Evolutionary conservation across 441 rosid species (phyloP).

Genomic region (Erodium texanum): DNA sequence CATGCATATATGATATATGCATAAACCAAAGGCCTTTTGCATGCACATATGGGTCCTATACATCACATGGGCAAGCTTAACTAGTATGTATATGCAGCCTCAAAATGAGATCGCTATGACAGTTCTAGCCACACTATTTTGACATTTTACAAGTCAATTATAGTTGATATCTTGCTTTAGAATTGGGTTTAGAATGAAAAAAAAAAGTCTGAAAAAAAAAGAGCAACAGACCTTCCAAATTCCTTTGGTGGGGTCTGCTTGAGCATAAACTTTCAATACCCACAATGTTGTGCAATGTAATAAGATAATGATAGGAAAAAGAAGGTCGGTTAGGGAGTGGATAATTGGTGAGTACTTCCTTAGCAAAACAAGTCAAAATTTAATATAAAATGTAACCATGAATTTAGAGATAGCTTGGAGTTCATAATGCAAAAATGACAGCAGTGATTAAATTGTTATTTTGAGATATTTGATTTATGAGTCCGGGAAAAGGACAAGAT

Average conservation of each 20-base stretch:
- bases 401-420: too few species aligned
- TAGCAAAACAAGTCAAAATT: too few species aligned
- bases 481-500: too few species aligned
- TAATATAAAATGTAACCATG: too few species aligned
- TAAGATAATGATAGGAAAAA: neutral
- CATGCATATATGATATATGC: conserved; percentile 2
- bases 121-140: too few species aligned
- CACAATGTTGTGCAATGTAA: neutral
- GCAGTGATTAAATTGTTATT: too few species aligned
- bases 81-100: too few species aligned
- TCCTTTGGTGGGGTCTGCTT: conserved; percentile 2
- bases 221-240: neutral
- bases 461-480: too few species aligned
- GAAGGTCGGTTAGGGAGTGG: neutral
- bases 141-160: too few species aligned
- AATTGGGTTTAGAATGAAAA: neutral
- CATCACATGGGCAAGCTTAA: neutral
- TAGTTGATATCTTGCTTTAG: too few species aligned
- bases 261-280: neutral
- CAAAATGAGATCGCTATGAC: too few species aligned
- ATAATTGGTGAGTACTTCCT: too few species aligned
- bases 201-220: neutral
- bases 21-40: neutral
- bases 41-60: conserved; percentile 1
- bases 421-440: neutral